Evolutionary conservation across 2,329 filamentous ascomycete genomes (phyloP).

Genomic region (Polychaeton citri): DNA sequence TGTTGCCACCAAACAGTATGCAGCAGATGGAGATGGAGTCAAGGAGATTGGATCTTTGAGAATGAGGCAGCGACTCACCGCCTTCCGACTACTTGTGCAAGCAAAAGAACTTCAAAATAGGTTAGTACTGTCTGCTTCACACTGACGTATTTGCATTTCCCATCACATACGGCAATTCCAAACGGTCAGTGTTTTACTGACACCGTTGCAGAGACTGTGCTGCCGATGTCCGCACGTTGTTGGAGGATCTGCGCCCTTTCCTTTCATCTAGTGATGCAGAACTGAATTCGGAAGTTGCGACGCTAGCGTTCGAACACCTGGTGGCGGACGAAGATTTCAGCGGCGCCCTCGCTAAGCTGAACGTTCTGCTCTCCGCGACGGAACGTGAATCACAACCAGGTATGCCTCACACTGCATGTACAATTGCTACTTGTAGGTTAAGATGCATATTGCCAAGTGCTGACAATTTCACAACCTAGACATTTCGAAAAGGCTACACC

Average conservation of each 20-base stretch:
- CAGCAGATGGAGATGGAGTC: not conserved
- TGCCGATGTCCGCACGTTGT: too few relatives aligned
- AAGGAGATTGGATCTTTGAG: conserved; percentile 59
- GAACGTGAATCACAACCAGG: not conserved
- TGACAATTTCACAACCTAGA: conserved; percentile 18
- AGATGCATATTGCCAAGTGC: not conserved
- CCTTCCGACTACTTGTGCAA: conserved; percentile 53
- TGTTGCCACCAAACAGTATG: conserved; percentile 37
- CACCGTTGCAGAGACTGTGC: too few relatives aligned
- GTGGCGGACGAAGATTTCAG: not conserved
- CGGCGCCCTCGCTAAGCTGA: not conserved
- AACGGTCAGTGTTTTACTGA: too few relatives aligned
- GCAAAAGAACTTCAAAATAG: not conserved
- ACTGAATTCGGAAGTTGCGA: not conserved
- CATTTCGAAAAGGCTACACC: conserved; percentile 53
- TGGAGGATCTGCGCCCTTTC: not conserved
- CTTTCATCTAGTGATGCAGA: not conserved
- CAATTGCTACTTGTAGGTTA: not conserved
- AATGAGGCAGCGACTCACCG: conserved; percentile 58
- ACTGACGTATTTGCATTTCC: too few relatives aligned
- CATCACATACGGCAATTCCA: too few relatives aligned
- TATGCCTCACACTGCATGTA: not conserved
- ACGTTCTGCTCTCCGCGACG: not conserved
- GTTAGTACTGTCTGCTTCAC: too few relatives aligned
- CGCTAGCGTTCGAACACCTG: not conserved